Percentiles rank a stretch among this genome's conserved stretches.
Conservation (phyloP, 176 grass and related monocot genomes). For the Rhynchospora pubera region DNA sequence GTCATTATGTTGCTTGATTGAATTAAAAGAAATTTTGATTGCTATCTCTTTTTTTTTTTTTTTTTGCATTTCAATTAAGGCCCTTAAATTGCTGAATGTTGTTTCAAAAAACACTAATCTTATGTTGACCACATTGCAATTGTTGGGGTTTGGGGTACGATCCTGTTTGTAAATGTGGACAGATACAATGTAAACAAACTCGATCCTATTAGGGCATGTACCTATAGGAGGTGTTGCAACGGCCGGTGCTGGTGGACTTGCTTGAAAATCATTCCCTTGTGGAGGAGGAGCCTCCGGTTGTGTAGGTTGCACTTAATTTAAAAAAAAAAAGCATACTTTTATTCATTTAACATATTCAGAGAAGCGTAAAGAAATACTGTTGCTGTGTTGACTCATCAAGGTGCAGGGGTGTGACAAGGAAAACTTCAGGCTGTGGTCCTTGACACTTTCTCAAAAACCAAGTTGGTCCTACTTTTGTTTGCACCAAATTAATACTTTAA, state of each 20-base stretch:
- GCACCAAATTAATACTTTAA: not conserved
- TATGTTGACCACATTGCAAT: not conserved
- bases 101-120: not conserved
- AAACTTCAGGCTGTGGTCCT: not conserved
- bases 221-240: conserved; percentile 47
- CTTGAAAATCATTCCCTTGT: conserved; percentile 22
- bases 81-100: not conserved
- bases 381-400: not conserved
- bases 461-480: not conserved
- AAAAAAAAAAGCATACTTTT: too few relatives aligned
- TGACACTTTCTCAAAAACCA: not conserved
- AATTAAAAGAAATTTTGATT: too few relatives aligned
- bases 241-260: conserved; percentile 34
- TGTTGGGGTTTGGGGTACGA: not conserved
- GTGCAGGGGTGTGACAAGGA: not conserved
- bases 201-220: not conserved
- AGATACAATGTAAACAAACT: not conserved
- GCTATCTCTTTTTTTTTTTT: too few relatives aligned
- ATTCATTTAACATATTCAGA: not conserved
- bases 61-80: too few relatives aligned
- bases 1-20: too few relatives aligned
- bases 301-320: not conserved
- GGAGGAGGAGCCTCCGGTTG: conserved; percentile 4
- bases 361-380: not conserved
- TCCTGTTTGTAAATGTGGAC: not conserved